Base-by-base conservation (phyloP, 2,329 filamentous ascomycete genomes). In the Drechslerella stenobrocha region DNA sequence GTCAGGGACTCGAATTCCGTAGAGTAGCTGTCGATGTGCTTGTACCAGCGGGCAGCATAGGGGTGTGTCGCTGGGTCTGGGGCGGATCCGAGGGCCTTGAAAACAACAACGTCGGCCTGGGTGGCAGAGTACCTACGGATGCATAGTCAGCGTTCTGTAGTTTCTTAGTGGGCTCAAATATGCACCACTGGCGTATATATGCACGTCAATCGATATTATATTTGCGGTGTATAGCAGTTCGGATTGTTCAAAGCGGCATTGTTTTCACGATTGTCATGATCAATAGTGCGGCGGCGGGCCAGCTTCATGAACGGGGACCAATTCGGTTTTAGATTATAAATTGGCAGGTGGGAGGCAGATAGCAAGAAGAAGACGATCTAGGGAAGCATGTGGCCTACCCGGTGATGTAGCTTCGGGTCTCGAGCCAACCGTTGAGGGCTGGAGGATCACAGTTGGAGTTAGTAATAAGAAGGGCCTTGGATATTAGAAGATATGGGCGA, bases 221-320 rank as follows among this genome's bases (percentile, higher is more conserved):
- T 13, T 4, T 15, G n/a, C 24, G 42, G 40, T 30, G 40, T 53
- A 48, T 23, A 13, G 30, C 26, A 24, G 26, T 23, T 57, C 53
- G 32, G 22, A 58, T 20, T 58, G 42, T 47, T 58, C 44, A 44
- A 50, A 61, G 50, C 42, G 48, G 30, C 46, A 20, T n/a, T n/a
- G n/a, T n/a, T 60, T 57, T 56, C 28, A 64, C n/a, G 47, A 52
- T 55, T 81, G 81, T 78, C 79, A 81, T 89, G 88, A 83, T 89
- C 89, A 87, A 83, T 77, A 80, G 79, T n/a, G 84, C 86, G 87
- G 88, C 91, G 88, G 28, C 92, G 92, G 88, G 90, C 83, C 84
- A 87, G 86, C 85, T 87, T 92, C 87, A 84, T 89, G 85, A 92
- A 93, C 88, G 92, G 88, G 88, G 89, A 92, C 89, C 87, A 91